phyloP scores from a whole-genome alignment of 495 filamentous ascomycete genomes.

The Cryomyces antarcticus region DNA sequence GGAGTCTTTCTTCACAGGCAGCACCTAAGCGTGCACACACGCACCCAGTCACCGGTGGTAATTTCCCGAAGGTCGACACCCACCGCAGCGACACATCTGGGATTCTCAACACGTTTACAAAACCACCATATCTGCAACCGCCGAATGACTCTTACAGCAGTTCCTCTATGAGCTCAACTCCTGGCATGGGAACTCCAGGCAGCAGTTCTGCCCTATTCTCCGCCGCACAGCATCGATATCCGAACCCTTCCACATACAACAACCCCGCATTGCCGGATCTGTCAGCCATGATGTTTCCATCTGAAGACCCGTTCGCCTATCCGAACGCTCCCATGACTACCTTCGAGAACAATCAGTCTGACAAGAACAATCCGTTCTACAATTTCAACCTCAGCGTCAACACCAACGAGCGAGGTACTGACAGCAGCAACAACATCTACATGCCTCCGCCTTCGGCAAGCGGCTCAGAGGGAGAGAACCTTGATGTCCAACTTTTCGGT shows the following conservation, averaged over 20 bases:
- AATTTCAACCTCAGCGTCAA: not conserved
- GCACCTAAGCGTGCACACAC: too few species aligned
- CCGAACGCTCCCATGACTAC: slow-evolving; percentile 63
- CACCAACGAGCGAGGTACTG: not conserved
- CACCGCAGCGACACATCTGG: too few species aligned
- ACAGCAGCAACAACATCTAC: slow-evolving; percentile 1
- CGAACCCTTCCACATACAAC: not conserved
- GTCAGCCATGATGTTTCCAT: slow-evolving; percentile 81
- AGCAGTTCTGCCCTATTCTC: not conserved
- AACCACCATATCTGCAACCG: not conserved
- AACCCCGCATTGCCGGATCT: slow-evolving; percentile 44
- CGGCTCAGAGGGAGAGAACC: slow-evolving; percentile 14
- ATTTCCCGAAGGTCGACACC: too few species aligned
- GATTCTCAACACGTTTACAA: not conserved
- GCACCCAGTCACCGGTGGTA: too few species aligned
- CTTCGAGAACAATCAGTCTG: slow-evolving; percentile 29
- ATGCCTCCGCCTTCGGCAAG: not conserved
- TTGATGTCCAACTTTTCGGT: slow-evolving; percentile 33
- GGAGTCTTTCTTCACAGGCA: too few species aligned
- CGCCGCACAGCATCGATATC: too few species aligned
- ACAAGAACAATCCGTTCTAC: slow-evolving; percentile 7
- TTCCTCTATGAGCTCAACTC: not conserved
- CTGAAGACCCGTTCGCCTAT: slow-evolving; percentile 76
- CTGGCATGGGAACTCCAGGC: too few species aligned
- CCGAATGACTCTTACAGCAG: not conserved